Evolutionary conservation across 202 grass and related monocot genomes (phyloP), one percentile per base, ranked within the genome.

Genomic region (Schoenoplectus tabernaemontani): DNA sequence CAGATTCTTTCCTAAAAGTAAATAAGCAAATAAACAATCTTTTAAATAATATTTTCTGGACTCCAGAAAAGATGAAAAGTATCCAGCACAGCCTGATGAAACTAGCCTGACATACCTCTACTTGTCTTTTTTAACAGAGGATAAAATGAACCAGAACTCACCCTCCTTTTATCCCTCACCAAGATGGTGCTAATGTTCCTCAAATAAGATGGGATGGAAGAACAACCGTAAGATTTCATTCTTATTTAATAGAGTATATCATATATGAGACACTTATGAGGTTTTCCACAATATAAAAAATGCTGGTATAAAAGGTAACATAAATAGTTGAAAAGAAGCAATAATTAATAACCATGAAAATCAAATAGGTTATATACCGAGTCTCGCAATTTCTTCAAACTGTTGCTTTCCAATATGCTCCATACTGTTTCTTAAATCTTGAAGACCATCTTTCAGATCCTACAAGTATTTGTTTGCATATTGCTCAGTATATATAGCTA

Each of bases 391-490:
- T 78, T 73, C 85, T 69, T 83, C 73, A 16, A 48, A 56, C 20
- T 64, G 82, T 30, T 57, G 62, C 44, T 37, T 83, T 83, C 64
- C 56, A 32, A 87, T 79, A 66, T 50, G 66, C 59, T 83, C 38
- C 48, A 87, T 67, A 42, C 61, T 37, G 23, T 50, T 65, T 79
- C 41, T 87, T 54, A 82, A 69, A 3, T 64, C 48, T 24, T 69
- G n/a, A 72, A 87, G 61, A 23, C n/a, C 42, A 73, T 78, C 17
- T 79, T 87, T 87, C 50, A 87, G 73, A 59, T 83, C 80, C 85
- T 87, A 78, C 46, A 82, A 66, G 70, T 72, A 48, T 47, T 47
- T 47, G 41, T 15, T 30, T 16, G 43, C 67, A 72, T 47, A 28
- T 48, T 8, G 44, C 23, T 72, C 42, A 72, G 28, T 32, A 48